Conservation (phyloP, 2,329 filamentous ascomycete species). For the Aspergillus sp. region DNA sequence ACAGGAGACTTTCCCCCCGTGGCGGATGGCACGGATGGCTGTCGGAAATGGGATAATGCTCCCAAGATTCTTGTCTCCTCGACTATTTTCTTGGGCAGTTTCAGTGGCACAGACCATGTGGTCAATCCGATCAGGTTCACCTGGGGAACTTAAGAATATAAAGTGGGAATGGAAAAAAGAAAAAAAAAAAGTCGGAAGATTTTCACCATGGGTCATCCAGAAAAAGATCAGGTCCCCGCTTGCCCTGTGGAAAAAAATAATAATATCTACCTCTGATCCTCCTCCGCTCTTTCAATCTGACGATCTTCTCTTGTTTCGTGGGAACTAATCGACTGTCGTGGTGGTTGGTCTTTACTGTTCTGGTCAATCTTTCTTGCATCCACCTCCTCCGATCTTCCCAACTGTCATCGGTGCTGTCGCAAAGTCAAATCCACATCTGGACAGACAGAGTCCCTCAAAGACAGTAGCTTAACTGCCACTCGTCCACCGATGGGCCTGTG, state of each 20-base stretch:
- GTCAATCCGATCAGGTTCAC: constrained; percentile 7
- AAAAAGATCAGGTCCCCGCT: constrained; percentile 14
- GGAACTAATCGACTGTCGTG: not conserved
- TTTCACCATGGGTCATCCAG: constrained; percentile 13
- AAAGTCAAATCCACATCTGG: no score
- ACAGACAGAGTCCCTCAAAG: not conserved
- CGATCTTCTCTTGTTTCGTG: constrained; percentile 17
- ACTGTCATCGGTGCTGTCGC: no score
- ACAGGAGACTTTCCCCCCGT: not conserved
- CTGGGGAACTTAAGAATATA: constrained; percentile 9
- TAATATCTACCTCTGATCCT: constrained; percentile 12
- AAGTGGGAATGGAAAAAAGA: constrained; percentile 8
- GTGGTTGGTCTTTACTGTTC: no score
- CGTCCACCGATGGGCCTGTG: constrained; percentile 2
- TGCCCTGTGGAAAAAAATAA: constrained; percentile 6
- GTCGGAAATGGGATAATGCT: no score
- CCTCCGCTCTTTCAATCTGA: constrained; percentile 8
- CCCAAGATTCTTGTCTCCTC: not conserved
- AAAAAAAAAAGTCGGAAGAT: constrained; percentile 5
- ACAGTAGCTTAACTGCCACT: constrained; percentile 5
- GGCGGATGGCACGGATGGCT: not conserved
- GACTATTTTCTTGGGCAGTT: constrained; percentile 1
- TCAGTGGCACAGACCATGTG: constrained; percentile 9
- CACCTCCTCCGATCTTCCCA: no score
- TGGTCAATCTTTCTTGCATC: no score